Conservation (phyloP, 768 basidiomycete genomes). For the Amanita pallidorosea region DNA sequence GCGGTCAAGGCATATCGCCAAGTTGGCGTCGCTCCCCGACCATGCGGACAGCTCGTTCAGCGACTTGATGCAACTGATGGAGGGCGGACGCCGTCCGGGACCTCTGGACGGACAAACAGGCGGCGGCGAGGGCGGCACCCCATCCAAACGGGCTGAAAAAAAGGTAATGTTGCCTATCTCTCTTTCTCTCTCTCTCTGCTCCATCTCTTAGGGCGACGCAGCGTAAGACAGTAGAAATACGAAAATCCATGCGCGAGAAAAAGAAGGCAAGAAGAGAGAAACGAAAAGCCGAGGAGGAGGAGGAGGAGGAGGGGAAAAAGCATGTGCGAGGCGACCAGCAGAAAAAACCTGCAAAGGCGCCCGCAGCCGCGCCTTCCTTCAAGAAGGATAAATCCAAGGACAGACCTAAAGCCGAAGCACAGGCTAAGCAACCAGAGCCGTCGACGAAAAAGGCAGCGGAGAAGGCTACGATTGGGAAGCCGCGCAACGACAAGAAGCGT, state of each 20-base stretch:
- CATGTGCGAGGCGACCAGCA: slow-evolving; percentile 1
- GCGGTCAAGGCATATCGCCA: slow-evolving; percentile 40
- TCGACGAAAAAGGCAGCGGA: slow-evolving; percentile 9
- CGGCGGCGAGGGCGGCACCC: slow-evolving; percentile 11
- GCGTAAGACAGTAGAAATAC: neutral
- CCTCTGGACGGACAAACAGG: slow-evolving; percentile 13
- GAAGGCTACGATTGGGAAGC: neutral
- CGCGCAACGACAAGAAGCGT: neutral
- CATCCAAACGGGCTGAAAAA: slow-evolving; percentile 54
- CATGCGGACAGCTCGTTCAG: neutral
- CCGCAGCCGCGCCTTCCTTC: neutral
- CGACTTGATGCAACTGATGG: slow-evolving; percentile 7
- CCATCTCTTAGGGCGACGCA: neutral
- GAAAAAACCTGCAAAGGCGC: slow-evolving; percentile 4
- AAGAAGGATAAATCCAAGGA: neutral
- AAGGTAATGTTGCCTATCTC: slow-evolving; percentile 28
- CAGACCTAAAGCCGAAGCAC: slow-evolving; percentile 3
- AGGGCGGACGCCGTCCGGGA: slow-evolving; percentile 9
- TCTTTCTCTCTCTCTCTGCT: too few species aligned
- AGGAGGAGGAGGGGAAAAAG: neutral
- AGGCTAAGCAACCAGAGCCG: slow-evolving; percentile 13
- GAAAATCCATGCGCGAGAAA: slow-evolving; percentile 3
- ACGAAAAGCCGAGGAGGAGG: neutral
- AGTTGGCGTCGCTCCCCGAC: slow-evolving; percentile 19
- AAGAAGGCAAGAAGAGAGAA: slow-evolving; percentile 5